Conservation (phyloP, 805 yeast genomes). For the Candida maris region DNA sequence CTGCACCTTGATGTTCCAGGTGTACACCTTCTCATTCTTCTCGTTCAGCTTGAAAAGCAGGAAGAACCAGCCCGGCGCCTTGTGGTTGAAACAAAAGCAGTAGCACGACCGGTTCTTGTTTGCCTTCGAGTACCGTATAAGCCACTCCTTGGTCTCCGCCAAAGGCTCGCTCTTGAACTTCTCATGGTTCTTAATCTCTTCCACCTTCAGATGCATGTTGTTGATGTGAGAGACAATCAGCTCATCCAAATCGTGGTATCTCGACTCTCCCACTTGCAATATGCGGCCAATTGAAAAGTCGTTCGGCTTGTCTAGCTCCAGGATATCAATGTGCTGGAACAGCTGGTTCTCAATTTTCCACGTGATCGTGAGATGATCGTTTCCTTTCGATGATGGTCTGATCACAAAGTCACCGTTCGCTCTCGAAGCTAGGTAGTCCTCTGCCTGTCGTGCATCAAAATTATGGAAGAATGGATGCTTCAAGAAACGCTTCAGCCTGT, state of each 20-base stretch:
- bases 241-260: conserved; percentile 88
- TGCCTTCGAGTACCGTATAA: conserved; percentile 85
- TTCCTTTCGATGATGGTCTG: conserved; percentile 90
- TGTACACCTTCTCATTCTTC: conserved; percentile 59
- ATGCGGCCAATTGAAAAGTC: conserved; percentile 58
- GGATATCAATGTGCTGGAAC: conserved; percentile 86
- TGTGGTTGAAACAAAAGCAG: conserved; percentile 85
- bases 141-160: conserved; percentile 79
- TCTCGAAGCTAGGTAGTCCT: conserved; percentile 83
- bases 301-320: conserved; percentile 66
- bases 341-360: conserved; percentile 93
- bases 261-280: conserved; percentile 59
- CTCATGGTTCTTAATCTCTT: conserved; percentile 80
- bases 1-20: conserved; percentile 90
- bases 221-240: conserved; percentile 83
- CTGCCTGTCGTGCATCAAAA: conserved; percentile 84
- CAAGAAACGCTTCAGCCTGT: conserved; percentile 69
- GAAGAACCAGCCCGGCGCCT: conserved; percentile 90
- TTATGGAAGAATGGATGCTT: conserved; percentile 90
- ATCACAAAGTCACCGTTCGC: conserved; percentile 90
- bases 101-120: conserved; percentile 88
- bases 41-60: conserved; percentile 77
- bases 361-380: conserved; percentile 83
- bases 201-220: conserved; percentile 76
- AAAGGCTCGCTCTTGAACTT: conserved; percentile 81